These are phyloP conservation scores for Pythium myriotylum DNA, from an alignment of 352 stramenopile genomes.

Conservation along the genomic window DNA sequence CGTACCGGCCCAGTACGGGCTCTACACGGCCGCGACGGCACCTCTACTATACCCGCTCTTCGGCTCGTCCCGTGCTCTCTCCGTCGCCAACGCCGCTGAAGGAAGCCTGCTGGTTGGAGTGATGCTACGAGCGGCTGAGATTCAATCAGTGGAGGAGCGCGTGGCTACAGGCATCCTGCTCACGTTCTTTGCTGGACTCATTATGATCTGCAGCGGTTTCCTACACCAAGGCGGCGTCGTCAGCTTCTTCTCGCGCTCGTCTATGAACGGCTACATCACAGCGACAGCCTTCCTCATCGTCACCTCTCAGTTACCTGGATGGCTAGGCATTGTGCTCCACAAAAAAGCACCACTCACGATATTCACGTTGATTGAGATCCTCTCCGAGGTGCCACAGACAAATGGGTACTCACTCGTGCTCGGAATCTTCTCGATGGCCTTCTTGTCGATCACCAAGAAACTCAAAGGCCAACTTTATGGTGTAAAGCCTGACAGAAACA, in stretches of 20 bases:
- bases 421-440: conserved; percentile 44
- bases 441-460: conserved; percentile 35
- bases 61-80: conserved; percentile 60
- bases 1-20: conserved; percentile 65
- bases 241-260: conserved; percentile 73
- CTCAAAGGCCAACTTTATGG: conserved; percentile 15
- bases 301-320: conserved; percentile 60
- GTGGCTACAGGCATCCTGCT: conserved; percentile 69
- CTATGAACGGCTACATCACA: conserved; percentile 77
- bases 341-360: conserved; percentile 52
- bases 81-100: conserved; percentile 69
- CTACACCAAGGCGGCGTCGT: conserved; percentile 63
- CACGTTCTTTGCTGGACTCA: conserved; percentile 61
- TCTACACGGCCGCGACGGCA: conserved; percentile 72
- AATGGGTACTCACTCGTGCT: conserved; percentile 59
- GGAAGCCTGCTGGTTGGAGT: conserved; percentile 66
- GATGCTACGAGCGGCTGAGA: conserved; percentile 51
- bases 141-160: conserved; percentile 54
- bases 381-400: conserved; percentile 43
- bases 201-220: conserved; percentile 62
- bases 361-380: conserved; percentile 58
- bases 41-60: conserved; percentile 78
- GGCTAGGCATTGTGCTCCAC: conserved; percentile 51
- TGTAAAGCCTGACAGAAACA: neutral
- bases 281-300: conserved; percentile 71